Percentiles rank a stretch among this genome's conserved stretches.
phyloP scores from a whole-genome alignment of 225 moss, liverwort and hornwort species.

The Physcomitrellopsis africana region DNA sequence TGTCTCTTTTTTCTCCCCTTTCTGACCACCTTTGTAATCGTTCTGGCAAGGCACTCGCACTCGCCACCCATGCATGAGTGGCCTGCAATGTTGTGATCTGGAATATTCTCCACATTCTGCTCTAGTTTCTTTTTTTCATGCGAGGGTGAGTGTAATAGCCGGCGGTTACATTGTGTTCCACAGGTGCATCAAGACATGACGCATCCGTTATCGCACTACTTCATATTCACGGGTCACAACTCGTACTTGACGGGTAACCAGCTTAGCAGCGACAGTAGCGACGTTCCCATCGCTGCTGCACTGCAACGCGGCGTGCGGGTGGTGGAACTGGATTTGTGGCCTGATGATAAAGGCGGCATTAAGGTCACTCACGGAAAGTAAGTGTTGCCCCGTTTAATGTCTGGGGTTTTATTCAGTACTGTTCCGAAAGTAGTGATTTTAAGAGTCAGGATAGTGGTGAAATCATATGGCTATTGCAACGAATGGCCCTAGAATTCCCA shows the following conservation, averaged over 20 bases:
- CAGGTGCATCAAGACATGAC: constrained; percentile 94
- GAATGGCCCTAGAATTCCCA: too few species aligned
- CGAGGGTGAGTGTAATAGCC: not conserved
- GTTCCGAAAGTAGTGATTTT: not conserved
- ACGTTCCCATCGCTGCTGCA: constrained; percentile 67
- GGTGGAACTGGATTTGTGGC: constrained; percentile 92
- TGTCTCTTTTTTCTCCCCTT: not conserved
- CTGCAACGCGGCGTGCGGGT: constrained; percentile 84
- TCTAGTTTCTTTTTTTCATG: not conserved
- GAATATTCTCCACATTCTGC: too few species aligned
- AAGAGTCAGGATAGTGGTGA: not conserved
- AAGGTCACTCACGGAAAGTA: constrained; percentile 87
- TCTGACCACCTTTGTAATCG: not conserved
- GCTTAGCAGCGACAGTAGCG: constrained; percentile 88
- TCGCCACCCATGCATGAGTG: not conserved
- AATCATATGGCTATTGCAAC: too few species aligned
- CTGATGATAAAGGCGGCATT: constrained; percentile 53
- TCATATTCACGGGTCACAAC: constrained; percentile 87
- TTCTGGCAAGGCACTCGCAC: not conserved
- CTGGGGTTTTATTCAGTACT: not conserved
- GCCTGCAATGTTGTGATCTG: not conserved
- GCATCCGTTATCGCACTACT: constrained; percentile 76
- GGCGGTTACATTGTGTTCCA: not conserved
- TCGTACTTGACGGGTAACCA: constrained; percentile 97
- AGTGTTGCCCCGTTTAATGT: not conserved